Conservation (phyloP, 305 asterid species). For the Rubia tinctorum region DNA sequence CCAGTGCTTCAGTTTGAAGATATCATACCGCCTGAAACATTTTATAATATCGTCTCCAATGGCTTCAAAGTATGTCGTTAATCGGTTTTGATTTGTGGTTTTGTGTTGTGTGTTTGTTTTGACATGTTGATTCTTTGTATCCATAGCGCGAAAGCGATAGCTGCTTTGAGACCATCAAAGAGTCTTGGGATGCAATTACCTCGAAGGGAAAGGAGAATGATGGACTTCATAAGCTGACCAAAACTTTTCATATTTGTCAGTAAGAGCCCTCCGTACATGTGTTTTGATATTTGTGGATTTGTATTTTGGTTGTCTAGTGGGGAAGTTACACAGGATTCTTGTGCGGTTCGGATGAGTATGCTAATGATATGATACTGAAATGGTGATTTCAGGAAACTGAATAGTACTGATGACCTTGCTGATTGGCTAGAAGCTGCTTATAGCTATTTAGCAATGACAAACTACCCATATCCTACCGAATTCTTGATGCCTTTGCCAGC, state of each 20-base stretch:
- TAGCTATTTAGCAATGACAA: conserved; percentile 84
- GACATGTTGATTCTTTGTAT: conserved; percentile 6
- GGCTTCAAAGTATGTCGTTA: conserved; percentile 56
- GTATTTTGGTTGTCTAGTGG: not conserved
- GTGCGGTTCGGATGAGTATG: not conserved
- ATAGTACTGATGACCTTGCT: conserved; percentile 57
- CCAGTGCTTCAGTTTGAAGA: conserved; percentile 73
- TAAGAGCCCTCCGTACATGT: conserved; percentile 22
- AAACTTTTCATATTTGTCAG: conserved; percentile 68
- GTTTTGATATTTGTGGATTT: not conserved
- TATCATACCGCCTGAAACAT: conserved; percentile 67
- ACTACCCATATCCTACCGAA: conserved; percentile 89
- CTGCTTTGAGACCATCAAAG: conserved; percentile 70
- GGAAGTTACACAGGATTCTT: not conserved
- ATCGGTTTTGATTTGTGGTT: not conserved
- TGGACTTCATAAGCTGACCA: conserved; percentile 62
- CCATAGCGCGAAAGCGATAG: conserved; percentile 47
- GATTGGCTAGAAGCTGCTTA: conserved; percentile 76
- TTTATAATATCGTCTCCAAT: conserved; percentile 74
- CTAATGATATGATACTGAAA: conserved; percentile 7
- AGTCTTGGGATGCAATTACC: conserved; percentile 70
- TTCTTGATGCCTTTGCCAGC: conserved; percentile 93
- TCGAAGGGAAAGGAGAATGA: conserved; percentile 42
- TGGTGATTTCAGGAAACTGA: conserved; percentile 59
- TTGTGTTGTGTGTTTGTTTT: not conserved